Evolutionary conservation across 139 green algal species (phyloP).

Genomic region (Coelastrella sp.): DNA sequence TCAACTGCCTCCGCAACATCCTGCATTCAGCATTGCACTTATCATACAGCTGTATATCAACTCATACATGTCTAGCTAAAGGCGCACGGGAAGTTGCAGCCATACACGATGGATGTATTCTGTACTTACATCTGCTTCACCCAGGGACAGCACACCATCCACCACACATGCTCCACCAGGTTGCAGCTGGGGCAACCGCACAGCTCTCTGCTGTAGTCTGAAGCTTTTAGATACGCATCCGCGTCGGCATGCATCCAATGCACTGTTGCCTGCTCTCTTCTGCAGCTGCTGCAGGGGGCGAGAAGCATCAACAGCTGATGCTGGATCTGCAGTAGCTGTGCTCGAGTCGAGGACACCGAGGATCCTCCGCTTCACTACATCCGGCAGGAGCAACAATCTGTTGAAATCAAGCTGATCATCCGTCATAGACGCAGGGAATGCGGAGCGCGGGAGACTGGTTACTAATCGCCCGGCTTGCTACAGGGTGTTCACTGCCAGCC

Average conservation of each 20-base stretch:
- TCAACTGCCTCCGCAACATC: neutral
- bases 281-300: neutral
- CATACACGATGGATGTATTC: too few species aligned
- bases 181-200: neutral
- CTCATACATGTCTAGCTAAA: too few species aligned
- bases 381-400: neutral
- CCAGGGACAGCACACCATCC: neutral
- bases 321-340: too few species aligned
- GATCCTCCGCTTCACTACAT: constrained; percentile 42
- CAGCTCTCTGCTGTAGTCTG: too few species aligned
- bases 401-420: constrained; percentile 24
- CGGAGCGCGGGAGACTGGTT: neutral
- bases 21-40: neutral
- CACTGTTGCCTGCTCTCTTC: neutral
- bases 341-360: too few species aligned
- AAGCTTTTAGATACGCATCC: too few species aligned
- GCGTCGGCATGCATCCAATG: too few species aligned
- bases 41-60: neutral
- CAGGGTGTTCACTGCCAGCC: too few species aligned
- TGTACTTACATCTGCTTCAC: constrained; percentile 1
- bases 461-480: too few species aligned
- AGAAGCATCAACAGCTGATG: too few species aligned
- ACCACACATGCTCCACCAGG: neutral
- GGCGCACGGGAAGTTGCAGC: too few species aligned
- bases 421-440: neutral